These are phyloP conservation scores for Lojkania enalia DNA, from an alignment of 2,329 filamentous ascomycete genomes.

Conservation along the genomic window DNA sequence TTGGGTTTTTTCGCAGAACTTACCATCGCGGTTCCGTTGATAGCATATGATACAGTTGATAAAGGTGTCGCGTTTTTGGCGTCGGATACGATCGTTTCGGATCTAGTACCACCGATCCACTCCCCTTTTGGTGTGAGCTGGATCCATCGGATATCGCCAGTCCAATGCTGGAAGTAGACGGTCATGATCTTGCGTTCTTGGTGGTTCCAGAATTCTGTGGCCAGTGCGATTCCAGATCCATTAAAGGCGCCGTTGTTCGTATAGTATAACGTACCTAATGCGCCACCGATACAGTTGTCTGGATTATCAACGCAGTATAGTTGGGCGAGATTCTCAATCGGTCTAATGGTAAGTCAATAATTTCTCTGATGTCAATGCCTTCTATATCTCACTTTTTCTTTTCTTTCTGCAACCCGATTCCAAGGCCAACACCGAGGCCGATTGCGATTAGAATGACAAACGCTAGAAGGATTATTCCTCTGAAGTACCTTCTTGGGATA, in stretches of 20 bases:
- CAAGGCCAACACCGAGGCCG: constrained; percentile 24
- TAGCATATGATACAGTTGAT: constrained; percentile 49
- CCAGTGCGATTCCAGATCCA: constrained; percentile 52
- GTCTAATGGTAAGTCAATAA: too few relatives aligned
- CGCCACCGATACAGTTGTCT: constrained; percentile 44
- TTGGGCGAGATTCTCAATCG: constrained; percentile 8
- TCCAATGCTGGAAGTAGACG: constrained; percentile 52
- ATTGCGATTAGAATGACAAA: constrained; percentile 31
- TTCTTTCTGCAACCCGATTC: background rate
- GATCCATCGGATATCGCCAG: constrained; percentile 48
- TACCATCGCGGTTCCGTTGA: constrained; percentile 44
- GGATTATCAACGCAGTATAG: constrained; percentile 33
- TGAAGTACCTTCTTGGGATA: constrained; percentile 10
- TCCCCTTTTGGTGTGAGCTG: constrained; percentile 40
- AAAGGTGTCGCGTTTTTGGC: constrained; percentile 50
- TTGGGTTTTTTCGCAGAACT: constrained; percentile 7
- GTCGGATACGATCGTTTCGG: constrained; percentile 46
- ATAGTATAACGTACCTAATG: constrained; percentile 44
- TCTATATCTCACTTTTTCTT: background rate
- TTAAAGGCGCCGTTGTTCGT: constrained; percentile 51
- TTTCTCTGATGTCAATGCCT: background rate
- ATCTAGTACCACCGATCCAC: constrained; percentile 46
- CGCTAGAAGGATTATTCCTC: constrained; percentile 19
- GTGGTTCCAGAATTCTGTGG: constrained; percentile 48
- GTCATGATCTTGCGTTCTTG: constrained; percentile 45